Evolutionary conservation across 225 moss, liverwort and hornwort genomes (phyloP), one percentile per base, ranked within the genome.

Genomic region (Straminergon stramineum): DNA sequence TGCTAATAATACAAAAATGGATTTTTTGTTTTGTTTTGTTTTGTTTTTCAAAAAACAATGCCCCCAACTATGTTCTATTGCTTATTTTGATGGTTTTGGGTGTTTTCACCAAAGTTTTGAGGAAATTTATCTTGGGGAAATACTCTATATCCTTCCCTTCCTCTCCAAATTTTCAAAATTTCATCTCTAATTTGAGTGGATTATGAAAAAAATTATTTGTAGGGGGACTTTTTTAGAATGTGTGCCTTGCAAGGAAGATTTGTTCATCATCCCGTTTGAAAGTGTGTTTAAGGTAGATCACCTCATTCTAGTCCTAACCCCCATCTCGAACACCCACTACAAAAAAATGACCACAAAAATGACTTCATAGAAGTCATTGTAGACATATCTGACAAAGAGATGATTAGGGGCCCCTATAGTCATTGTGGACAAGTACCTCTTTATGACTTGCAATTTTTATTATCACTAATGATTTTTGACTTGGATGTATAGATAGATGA

Each of bases 21-120:
- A 9, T 48, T 48, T 48, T 7, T 18, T 4, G 11, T 21, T 11
- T 5, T 20, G 0, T 35, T 17, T 15, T 31, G n/a, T n/a, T n/a
- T n/a, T n/a, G n/a, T n/a, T n/a, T 31, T 34, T 16, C 1, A 17
- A 3, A 2, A n/a, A 69, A 69, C 4, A 2, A 0, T 39, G 9
- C 26, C 22, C 8, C 2, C 1, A 14, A 26, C 1, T 26, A 24
- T 41, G 4, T 5, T 71, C 2, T 15, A 71, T 71, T 71, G 14
- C 15, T 41, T 26, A 41, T 41, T 26, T 71, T 15, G 15, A 71
- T 4, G 12, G 0, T 14, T 39, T 26, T 8, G 0, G 5, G 3
- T 71, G 26, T 26, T 71, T 71, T 71, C 2, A 41, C 15, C 15
- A 12, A 41, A 26, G 8, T 13, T 52, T 0, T 13, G 1, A 20